Evolutionary conservation across 805 yeast species (phyloP), one percentile per base, ranked within the genome.

Genomic region (Ogataea salicorniae): DNA sequence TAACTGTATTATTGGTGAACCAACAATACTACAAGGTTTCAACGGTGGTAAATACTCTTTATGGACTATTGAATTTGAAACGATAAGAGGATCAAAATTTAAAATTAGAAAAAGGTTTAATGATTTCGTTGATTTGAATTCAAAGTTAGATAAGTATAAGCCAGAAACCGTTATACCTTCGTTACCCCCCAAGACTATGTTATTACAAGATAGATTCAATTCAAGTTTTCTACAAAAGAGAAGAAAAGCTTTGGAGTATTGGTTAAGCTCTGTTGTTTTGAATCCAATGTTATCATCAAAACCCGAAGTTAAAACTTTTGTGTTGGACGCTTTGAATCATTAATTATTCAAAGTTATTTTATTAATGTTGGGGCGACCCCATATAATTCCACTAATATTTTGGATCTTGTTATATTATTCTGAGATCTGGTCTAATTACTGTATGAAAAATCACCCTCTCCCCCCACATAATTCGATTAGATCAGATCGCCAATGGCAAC

Each of bases 31-130:
- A 4, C 45, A 53, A 34, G 68, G 69, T 1, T 45, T 42, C 16
- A 57, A 55, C 26, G 57, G 61, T 4, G 64, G 62, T 4, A 56
- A 59, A 23, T 67, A 64, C 44, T 49, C 60, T 2, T 46, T 62
- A 11, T 67, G 69, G 68, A 56, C 58, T 5, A 44, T 62, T 42
- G 57, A 55, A 40, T 52, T 63, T 22, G 61, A 57, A 36, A 60
- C 68, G 2, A 20, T 39, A 2, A 49, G 58, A 16, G 65, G 67
- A 2, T 66, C 76, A 4, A 68, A 68, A 49, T 71, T 84, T 17
- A 60, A 66, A 40, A 56, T 80, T 4, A 76, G 79, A 59, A 79
- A 77, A 59, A 62, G 96, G 36, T 87, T 84, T 62, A 75, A 80
- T 34, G 92, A 87, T 40, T 77, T 87, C 50, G 81, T 66, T 37